A percentile compares a stretch with the other conserved stretches of the same genome.
Conservation (phyloP, 2,329 filamentous ascomycete genomes). For the Colletotrichum somersetense region DNA sequence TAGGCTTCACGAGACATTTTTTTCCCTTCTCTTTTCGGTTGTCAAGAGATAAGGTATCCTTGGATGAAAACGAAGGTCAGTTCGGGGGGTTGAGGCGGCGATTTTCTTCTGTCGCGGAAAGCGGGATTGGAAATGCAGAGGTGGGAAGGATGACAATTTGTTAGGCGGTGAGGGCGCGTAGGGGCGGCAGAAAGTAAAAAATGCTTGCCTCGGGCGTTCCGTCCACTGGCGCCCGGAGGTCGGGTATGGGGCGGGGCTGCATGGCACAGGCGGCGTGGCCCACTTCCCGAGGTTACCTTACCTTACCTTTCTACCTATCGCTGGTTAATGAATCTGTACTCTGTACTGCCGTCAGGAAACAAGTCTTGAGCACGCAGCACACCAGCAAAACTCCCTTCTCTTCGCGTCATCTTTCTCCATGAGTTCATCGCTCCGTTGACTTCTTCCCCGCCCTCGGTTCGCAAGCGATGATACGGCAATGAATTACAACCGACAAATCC, state of each 20-base stretch:
- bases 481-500: not conserved
- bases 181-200: conserved; percentile 38
- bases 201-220: conserved; percentile 8
- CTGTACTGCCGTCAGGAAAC: conserved; percentile 17
- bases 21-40: not conserved
- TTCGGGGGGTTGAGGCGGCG: not conserved
- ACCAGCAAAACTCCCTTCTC: not conserved
- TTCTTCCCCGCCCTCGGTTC: not conserved
- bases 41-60: not conserved
- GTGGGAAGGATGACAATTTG: conserved; percentile 39
- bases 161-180: conserved; percentile 33
- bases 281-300: conserved; percentile 41
- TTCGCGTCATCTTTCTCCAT: conserved; percentile 12
- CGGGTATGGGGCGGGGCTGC: not conserved
- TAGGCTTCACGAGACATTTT: conserved; percentile 81
- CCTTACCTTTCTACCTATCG: not conserved
- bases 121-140: conserved; percentile 33
- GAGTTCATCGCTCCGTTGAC: not conserved
- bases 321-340: not conserved
- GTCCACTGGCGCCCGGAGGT: not conserved
- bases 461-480: conserved; percentile 13
- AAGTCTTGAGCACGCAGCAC: conserved; percentile 12
- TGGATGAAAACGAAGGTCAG: not conserved
- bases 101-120: conserved; percentile 21
- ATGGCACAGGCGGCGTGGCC: conserved; percentile 11